Evolutionary conservation across 1,284 basidiomycete genomes (phyloP).

Genomic region (Schizophyllum amplum): DNA sequence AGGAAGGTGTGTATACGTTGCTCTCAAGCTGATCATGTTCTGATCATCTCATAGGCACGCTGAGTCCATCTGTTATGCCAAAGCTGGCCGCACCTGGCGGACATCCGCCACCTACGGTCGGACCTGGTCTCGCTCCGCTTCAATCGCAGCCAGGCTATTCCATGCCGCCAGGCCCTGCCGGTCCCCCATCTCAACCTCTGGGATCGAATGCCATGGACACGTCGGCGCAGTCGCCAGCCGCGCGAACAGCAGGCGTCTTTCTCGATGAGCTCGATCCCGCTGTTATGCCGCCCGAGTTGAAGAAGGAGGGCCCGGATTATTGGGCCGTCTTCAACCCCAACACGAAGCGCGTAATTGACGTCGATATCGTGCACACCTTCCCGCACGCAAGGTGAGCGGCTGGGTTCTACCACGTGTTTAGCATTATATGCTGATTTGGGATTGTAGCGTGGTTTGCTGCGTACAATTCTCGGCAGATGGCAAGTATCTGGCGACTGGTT

Average conservation of each 20-base stretch:
- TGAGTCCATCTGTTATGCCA: not conserved
- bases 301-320: conserved; percentile 80
- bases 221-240: not conserved
- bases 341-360: conserved; percentile 77
- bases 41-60: not conserved
- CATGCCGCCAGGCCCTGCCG: not conserved
- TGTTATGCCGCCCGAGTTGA: conserved; percentile 30
- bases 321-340: conserved; percentile 91
- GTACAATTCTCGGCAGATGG: conserved; percentile 89
- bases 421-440: not conserved
- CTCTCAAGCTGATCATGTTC: not conserved
- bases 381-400: conserved; percentile 80
- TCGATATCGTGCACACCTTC: conserved; percentile 85
- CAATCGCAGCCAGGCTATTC: not conserved
- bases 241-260: not conserved
- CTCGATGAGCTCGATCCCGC: conserved; percentile 26
- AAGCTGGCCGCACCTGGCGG: not conserved
- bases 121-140: not conserved
- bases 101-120: not conserved
- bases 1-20: conserved; percentile 2
- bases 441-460: conserved; percentile 80
- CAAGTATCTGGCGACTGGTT: conserved; percentile 84
- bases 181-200: not conserved
- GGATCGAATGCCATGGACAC: not conserved
- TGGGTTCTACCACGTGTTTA: conserved; percentile 5